Conservation (phyloP, 768 basidiomycete genomes). For the Chalciporus piperatus region DNA sequence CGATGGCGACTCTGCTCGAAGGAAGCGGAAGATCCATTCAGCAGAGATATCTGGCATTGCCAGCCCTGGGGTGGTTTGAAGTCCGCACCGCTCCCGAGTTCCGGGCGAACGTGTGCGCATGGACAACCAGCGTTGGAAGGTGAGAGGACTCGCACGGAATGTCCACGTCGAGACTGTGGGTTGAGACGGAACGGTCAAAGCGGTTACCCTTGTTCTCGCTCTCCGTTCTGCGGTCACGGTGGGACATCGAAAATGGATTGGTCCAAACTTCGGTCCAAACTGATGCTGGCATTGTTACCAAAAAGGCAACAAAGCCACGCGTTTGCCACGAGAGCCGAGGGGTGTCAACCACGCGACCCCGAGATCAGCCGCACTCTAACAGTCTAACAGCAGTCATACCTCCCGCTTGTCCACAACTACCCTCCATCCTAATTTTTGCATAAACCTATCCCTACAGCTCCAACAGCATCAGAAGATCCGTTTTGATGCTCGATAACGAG, state of each 20-base stretch:
- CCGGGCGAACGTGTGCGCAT: neutral
- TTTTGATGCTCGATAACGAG: slow-evolving; percentile 29
- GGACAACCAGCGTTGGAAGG: neutral
- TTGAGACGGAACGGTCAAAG: neutral
- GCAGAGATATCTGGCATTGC: neutral
- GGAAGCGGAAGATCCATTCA: neutral
- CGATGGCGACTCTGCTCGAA: neutral
- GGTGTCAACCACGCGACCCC: slow-evolving; percentile 37
- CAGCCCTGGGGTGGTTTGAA: neutral
- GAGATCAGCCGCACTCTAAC: slow-evolving; percentile 28
- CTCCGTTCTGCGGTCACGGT: neutral
- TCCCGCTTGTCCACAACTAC: slow-evolving; percentile 5
- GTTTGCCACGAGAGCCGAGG: slow-evolving; percentile 35
- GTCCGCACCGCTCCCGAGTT: slow-evolving; percentile 3
- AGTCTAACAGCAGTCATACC: neutral
- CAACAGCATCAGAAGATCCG: neutral
- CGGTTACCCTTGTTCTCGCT: neutral
- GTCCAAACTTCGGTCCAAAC: neutral
- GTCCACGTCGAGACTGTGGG: neutral
- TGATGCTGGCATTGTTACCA: slow-evolving; percentile 14
- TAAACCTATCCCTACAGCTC: neutral
- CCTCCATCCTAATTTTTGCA: slow-evolving; percentile 1
- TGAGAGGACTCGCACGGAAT: neutral
- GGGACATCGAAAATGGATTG: neutral
- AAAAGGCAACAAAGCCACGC: slow-evolving; percentile 26